phyloP scores from a whole-genome alignment of 2,329 filamentous ascomycete species.

The Helicocarpus griseus region DNA sequence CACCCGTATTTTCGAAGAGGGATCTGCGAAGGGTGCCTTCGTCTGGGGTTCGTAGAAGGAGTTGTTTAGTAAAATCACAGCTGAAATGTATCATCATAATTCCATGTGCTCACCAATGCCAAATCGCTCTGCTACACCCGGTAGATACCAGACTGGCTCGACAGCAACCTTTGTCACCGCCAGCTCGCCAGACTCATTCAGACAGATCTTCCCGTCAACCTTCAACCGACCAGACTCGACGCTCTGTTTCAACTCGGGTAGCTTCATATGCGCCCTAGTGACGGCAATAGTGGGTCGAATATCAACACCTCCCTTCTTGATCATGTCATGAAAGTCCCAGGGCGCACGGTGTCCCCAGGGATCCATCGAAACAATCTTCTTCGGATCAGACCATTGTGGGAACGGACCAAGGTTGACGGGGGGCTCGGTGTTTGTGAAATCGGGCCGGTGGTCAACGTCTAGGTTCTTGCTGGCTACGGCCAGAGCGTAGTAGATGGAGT shows the following conservation, averaged over 20 bases:
- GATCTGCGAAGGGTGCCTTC: slow-evolving; percentile 78
- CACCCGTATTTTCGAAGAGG: slow-evolving; percentile 90
- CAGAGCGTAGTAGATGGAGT: slow-evolving; percentile 90
- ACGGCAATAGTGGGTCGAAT: slow-evolving; percentile 86
- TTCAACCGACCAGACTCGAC: slow-evolving; percentile 67
- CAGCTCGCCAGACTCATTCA: slow-evolving; percentile 78
- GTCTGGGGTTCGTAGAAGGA: slow-evolving; percentile 39
- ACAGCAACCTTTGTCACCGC: slow-evolving; percentile 95
- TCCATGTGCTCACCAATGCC: slow-evolving; percentile 56
- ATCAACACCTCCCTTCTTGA: slow-evolving; percentile 67
- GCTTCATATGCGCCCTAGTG: slow-evolving; percentile 87
- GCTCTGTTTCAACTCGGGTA: slow-evolving; percentile 88
- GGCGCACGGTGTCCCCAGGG: slow-evolving; percentile 81
- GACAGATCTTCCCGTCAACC: slow-evolving; percentile 78
- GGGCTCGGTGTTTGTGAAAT: slow-evolving; percentile 80
- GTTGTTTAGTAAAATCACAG: background rate
- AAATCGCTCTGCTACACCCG: slow-evolving; percentile 83
- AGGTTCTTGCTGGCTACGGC: slow-evolving; percentile 88
- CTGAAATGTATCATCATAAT: background rate
- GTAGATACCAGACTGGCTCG: slow-evolving; percentile 84
- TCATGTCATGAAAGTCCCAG: slow-evolving; percentile 71
- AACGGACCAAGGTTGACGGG: slow-evolving; percentile 84
- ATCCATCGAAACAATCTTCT: slow-evolving; percentile 97
- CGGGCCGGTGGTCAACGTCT: slow-evolving; percentile 66
- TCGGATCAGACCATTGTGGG: slow-evolving; percentile 75